Conservation (phyloP, 2,329 filamentous ascomycete species). For the Microdochium bolleyi region DNA sequence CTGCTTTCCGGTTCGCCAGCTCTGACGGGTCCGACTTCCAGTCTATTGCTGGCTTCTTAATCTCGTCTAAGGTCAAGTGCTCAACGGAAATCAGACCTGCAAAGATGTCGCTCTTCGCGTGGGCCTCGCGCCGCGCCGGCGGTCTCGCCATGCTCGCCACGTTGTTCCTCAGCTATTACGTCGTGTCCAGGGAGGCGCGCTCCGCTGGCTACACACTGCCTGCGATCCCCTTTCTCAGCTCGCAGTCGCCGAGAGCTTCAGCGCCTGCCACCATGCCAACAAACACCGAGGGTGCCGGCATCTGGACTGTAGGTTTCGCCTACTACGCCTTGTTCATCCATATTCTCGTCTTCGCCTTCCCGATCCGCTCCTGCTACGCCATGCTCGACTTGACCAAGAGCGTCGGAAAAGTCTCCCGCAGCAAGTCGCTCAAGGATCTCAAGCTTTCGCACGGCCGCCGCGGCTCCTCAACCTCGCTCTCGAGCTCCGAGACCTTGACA, state of each 20-base stretch:
- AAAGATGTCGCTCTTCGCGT: conserved; percentile 44
- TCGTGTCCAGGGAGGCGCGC: conserved; percentile 42
- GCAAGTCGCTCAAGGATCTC: conserved; percentile 37
- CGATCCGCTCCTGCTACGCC: conserved; percentile 53
- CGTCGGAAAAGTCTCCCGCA: conserved; percentile 35
- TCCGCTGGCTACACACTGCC: conserved; percentile 29
- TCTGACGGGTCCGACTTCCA: background rate
- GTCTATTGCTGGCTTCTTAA: background rate
- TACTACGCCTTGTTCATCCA: conserved; percentile 62
- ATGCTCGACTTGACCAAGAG: conserved; percentile 48
- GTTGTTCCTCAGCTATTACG: conserved; percentile 43
- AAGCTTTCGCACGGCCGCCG: conserved; percentile 39
- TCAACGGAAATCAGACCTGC: conserved; percentile 2
- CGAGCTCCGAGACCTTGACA: conserved; percentile 46
- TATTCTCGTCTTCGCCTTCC: conserved; percentile 54
- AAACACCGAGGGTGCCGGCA: conserved; percentile 30
- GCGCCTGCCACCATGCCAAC: conserved; percentile 21
- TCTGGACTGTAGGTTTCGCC: conserved; percentile 47
- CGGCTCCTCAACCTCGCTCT: conserved; percentile 44
- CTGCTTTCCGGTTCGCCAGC: background rate
- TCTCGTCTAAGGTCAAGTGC: background rate
- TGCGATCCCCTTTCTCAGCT: conserved; percentile 41
- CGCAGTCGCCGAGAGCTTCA: conserved; percentile 44
- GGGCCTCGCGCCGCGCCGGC: conserved; percentile 45
- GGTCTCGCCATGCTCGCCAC: conserved; percentile 46